These are phyloP conservation scores for Apiotrichum montevideense DNA, from an alignment of 1,284 basidiomycete genomes.

Conservation along the genomic window DNA sequence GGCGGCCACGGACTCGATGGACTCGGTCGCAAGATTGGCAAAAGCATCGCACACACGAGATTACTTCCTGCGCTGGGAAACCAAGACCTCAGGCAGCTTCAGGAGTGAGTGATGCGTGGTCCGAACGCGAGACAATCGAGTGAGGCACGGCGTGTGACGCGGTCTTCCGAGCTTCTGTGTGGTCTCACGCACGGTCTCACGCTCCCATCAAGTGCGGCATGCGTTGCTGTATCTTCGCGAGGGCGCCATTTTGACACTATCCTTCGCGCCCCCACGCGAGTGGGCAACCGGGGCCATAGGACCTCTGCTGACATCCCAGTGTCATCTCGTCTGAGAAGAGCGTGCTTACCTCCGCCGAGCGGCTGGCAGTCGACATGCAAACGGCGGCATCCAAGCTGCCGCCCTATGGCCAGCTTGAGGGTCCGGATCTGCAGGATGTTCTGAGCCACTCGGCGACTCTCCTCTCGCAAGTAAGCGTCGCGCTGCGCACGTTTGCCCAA, in stretches of 20 bases:
- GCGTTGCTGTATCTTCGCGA: no score
- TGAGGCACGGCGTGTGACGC: no score
- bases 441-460: slow-evolving; percentile 66
- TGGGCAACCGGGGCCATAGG: no score
- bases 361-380: slow-evolving; percentile 57
- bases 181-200: no score
- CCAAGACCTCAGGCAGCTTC: slow-evolving; percentile 70
- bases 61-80: slow-evolving; percentile 68
- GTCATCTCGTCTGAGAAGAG: slow-evolving; percentile 83
- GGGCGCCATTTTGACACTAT: no score
- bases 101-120: slow-evolving; percentile 47
- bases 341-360: slow-evolving; percentile 63
- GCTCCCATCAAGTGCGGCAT: no score
- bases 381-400: slow-evolving; percentile 71
- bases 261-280: no score
- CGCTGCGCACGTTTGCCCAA: slow-evolving; percentile 64
- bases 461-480: slow-evolving; percentile 62
- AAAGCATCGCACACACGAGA: slow-evolving; percentile 40
- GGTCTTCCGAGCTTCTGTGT: no score
- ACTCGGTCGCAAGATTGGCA: slow-evolving; percentile 36
- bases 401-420: slow-evolving; percentile 75
- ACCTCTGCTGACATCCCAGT: slow-evolving; percentile 47
- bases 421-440: slow-evolving; percentile 75
- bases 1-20: slow-evolving; percentile 21
- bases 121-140: no score